Evolutionary conservation across 2,329 filamentous ascomycete species (phyloP).

Genomic region (Aspergillus ibericus): DNA sequence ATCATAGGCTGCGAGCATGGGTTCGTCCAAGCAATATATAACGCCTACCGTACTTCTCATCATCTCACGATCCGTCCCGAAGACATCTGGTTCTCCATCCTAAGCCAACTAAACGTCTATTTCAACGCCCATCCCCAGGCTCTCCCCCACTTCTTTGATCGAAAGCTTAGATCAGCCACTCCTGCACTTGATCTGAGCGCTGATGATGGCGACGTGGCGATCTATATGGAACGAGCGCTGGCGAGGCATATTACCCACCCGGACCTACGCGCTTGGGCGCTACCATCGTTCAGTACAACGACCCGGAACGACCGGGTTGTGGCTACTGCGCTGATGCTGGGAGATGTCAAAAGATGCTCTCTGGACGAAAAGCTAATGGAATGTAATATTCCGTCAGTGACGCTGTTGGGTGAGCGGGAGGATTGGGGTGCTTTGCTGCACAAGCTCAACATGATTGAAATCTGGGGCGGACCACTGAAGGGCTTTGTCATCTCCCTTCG

Average conservation of each 20-base stretch:
- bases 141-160: not conserved
- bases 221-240: not conserved
- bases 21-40: no score
- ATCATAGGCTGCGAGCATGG: no score
- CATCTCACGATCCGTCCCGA: no score
- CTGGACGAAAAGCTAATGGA: not conserved
- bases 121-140: no score
- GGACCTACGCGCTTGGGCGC: not conserved
- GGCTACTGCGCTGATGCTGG: not conserved
- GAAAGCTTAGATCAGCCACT: not conserved
- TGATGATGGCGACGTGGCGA: not conserved
- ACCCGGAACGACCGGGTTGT: not conserved
- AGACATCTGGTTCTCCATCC: no score
- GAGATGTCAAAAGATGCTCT: not conserved
- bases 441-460: not conserved
- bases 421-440: not conserved
- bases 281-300: not conserved
- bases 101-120: no score
- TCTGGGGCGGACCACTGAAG: not conserved
- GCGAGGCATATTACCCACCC: not conserved
- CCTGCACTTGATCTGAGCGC: not conserved
- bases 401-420: not conserved
- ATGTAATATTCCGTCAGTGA: not conserved
- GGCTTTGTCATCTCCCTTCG: not conserved
- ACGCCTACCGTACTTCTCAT: no score